Evolutionary conservation across 768 basidiomycete genomes (phyloP).

Genomic region (Podaxis mareebaensis): DNA sequence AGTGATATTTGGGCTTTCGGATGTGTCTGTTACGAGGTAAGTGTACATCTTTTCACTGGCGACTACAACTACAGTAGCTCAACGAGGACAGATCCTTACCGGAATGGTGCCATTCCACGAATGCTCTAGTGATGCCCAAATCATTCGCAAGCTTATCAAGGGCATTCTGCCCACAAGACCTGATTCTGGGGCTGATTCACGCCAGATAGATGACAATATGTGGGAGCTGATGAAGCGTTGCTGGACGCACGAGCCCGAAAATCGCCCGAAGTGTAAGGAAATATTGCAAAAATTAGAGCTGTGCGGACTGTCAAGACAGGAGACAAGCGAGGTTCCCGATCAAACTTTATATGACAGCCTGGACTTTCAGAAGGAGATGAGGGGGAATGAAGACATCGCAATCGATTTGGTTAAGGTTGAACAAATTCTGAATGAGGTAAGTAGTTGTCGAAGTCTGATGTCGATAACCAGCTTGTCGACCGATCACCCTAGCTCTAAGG

Average conservation of each 20-base stretch:
- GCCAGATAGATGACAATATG: background rate
- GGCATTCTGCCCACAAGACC: background rate
- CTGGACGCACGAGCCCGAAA: background rate
- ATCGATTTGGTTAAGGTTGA: no score
- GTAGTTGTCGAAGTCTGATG: no score
- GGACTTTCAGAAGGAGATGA: no score
- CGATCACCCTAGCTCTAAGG: no score
- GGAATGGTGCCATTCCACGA: slow-evolving; percentile 23
- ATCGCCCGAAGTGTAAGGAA: background rate
- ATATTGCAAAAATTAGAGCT: background rate
- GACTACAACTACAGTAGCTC: background rate
- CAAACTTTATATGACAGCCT: no score
- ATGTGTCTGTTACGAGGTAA: slow-evolving; percentile 19
- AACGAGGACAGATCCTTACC: slow-evolving; percentile 7
- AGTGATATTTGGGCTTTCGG: slow-evolving; percentile 23
- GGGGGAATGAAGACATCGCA: no score
- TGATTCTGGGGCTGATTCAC: background rate
- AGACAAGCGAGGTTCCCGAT: no score
- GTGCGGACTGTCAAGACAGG: background rate
- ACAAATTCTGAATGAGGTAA: no score
- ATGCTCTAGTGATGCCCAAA: slow-evolving; percentile 12
- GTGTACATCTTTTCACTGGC: background rate
- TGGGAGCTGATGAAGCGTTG: background rate
- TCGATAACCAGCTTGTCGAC: no score
- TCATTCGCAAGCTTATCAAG: background rate